Evolutionary conservation across 2,329 filamentous ascomycete species (phyloP), one percentile per base, ranked within the genome.

Genomic region (Colletotrichum navitas): DNA sequence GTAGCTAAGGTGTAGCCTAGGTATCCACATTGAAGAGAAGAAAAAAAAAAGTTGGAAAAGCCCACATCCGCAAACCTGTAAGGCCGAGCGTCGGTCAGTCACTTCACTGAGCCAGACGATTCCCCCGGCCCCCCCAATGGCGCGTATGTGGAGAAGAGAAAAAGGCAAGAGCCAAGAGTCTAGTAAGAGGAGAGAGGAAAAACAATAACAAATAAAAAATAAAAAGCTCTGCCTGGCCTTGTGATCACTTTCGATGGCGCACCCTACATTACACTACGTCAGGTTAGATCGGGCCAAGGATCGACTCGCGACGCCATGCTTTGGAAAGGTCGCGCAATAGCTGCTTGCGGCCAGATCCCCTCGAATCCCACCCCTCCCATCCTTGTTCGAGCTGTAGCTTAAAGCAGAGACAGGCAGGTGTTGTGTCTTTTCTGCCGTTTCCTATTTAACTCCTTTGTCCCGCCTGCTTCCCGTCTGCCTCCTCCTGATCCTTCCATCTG

Each of bases 201-300:
- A 29, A 29, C 29, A n/a, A 24, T 67, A 71, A 72, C 51, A 18
- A 21, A 11, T n/a, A 45, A 39, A 39, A 52, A 64, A 62, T 26
- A 21, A 73, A 74, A 73, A 56, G 56, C 55, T 72, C 62, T 74
- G 62, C 34, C 29, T 26, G 66, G 54, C 72, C 72, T 60, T 73
- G 72, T 74, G 73, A 74, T 73, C 70, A 71, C 39, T 59, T 68
- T 73, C 41, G 60, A 59, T 61, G 66, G 65, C 66, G 66, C 61
- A 70, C 49, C 64, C 54, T 61, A 66, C 55, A 63, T 49, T 54
- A 63, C 49, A 47, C 45, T 47, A 47, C 45, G 45, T 47, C 45
- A 47, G n/a, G 68, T 34, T 41, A 60, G 51, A 49, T 34, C 14
- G 41, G 63, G 68, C 68, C 68, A 68, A 68, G 68, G 68, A 63